Conservation (phyloP, 169 alveolate species). For the Plasmodium coatneyi region DNA sequence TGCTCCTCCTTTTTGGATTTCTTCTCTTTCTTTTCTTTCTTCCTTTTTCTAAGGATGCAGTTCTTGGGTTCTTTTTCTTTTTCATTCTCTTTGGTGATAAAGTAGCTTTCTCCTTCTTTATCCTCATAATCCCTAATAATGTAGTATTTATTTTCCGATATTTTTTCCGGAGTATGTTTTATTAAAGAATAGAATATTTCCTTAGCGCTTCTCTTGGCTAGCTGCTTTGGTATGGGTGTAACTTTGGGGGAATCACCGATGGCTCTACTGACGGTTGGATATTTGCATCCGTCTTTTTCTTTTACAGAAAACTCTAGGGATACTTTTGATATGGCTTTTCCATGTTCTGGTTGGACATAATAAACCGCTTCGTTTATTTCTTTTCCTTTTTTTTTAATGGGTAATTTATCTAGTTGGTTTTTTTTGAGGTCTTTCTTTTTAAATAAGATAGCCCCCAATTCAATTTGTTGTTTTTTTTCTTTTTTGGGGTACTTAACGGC, state of each 20-base stretch:
- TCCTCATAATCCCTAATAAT: not conserved
- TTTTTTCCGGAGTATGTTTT: not conserved
- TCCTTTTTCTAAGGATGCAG: not conserved
- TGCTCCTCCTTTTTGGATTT: not conserved
- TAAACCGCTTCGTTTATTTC: not conserved
- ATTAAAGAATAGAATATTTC: not conserved
- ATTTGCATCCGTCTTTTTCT: not conserved
- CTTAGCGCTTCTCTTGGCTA: not conserved
- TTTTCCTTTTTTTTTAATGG: not conserved
- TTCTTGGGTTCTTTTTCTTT: not conserved
- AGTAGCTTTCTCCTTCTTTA: not conserved
- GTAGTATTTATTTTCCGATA: not conserved
- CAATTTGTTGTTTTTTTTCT: not conserved
- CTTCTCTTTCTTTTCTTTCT: not conserved
- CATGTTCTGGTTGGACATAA: not conserved
- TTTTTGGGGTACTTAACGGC: not conserved
- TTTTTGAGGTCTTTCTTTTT: not conserved
- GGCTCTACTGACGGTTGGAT: not conserved
- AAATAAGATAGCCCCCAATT: not conserved
- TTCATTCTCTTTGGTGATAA: not conserved
- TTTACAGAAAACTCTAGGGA: not conserved
- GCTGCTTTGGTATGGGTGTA: not conserved
- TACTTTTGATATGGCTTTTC: not conserved
- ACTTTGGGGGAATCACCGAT: not conserved
- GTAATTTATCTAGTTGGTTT: not conserved